A percentile compares a stretch with the other conserved stretches of the same genome.
These are phyloP conservation scores for Cryphonectria nitschkei DNA, from an alignment of 2,329 filamentous ascomycete species.

Conservation along the genomic window DNA sequence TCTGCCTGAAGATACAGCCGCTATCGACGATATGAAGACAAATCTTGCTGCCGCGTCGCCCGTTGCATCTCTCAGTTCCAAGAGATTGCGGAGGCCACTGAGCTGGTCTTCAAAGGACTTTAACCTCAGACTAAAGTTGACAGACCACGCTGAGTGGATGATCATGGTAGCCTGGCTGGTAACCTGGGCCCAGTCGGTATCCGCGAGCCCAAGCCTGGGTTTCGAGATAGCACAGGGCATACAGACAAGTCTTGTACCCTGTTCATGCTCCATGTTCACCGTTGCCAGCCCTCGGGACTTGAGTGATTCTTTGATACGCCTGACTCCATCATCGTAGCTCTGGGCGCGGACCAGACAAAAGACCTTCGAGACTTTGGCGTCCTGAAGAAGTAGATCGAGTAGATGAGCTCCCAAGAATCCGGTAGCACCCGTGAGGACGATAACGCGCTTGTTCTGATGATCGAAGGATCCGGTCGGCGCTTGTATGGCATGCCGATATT, in stretches of 20 bases:
- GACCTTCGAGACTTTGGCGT: constrained; percentile 46
- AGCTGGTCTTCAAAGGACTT: constrained; percentile 51
- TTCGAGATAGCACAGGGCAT: constrained; percentile 53
- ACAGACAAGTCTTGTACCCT: constrained; percentile 47
- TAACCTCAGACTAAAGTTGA: constrained; percentile 58
- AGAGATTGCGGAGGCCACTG: constrained; percentile 51
- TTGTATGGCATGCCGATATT: constrained; percentile 34
- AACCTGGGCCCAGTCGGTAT: constrained; percentile 45
- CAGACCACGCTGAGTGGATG: constrained; percentile 57
- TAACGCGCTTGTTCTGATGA: constrained; percentile 27
- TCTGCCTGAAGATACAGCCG: constrained; percentile 25
- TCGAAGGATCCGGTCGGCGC: neutral
- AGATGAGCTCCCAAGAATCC: constrained; percentile 52
- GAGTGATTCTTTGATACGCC: constrained; percentile 43
- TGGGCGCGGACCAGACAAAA: constrained; percentile 61
- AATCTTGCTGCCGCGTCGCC: constrained; percentile 28
- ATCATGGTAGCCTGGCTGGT: constrained; percentile 48
- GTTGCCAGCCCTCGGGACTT: constrained; percentile 3
- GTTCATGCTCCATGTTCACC: constrained; percentile 32
- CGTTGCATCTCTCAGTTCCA: constrained; percentile 32
- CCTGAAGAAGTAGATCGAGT: constrained; percentile 47
- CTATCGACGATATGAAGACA: constrained; percentile 36
- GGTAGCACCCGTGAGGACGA: constrained; percentile 36
- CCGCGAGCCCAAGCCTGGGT: constrained; percentile 50
- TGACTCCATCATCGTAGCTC: constrained; percentile 44